Conservation (phyloP, 148 eudicot genomes). For the Fagopyrum homotropicum region DNA sequence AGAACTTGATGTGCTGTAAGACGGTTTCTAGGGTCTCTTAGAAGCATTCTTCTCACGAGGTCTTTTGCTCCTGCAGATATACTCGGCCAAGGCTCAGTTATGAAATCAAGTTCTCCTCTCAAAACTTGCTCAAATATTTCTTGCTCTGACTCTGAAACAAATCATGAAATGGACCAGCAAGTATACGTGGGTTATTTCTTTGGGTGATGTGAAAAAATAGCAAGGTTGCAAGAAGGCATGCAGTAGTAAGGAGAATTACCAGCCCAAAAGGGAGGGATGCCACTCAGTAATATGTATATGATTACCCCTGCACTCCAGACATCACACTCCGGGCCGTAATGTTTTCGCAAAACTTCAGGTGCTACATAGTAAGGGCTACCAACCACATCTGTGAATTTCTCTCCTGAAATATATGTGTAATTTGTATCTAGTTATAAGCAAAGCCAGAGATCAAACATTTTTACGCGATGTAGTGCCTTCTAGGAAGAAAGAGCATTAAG, state of each 20-base stretch:
- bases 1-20: conserved; percentile 23
- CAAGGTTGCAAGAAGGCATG: background rate
- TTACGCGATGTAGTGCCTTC: background rate
- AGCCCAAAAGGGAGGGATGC: conserved; percentile 94
- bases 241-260: conserved; percentile 34
- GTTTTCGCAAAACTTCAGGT: conserved; percentile 74
- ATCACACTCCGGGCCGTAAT: conserved; percentile 81
- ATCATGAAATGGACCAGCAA: background rate
- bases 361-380: conserved; percentile 97
- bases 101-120: conserved; percentile 24
- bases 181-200: background rate
- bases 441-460: background rate
- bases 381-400: conserved; percentile 72
- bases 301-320: conserved; percentile 96
- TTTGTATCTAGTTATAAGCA: background rate
- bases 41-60: conserved; percentile 24
- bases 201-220: background rate
- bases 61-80: conserved; percentile 27
- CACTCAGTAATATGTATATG: conserved; percentile 65
- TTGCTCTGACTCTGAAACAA: conserved; percentile 19
- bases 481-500: background rate
- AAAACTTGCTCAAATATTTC: conserved; percentile 20
- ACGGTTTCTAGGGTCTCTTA: conserved; percentile 15
- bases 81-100: conserved; percentile 23
- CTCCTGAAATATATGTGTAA: conserved; percentile 35